phyloP scores from a whole-genome alignment of 129 eudicot genomes.

The Escallonia herrerae region DNA sequence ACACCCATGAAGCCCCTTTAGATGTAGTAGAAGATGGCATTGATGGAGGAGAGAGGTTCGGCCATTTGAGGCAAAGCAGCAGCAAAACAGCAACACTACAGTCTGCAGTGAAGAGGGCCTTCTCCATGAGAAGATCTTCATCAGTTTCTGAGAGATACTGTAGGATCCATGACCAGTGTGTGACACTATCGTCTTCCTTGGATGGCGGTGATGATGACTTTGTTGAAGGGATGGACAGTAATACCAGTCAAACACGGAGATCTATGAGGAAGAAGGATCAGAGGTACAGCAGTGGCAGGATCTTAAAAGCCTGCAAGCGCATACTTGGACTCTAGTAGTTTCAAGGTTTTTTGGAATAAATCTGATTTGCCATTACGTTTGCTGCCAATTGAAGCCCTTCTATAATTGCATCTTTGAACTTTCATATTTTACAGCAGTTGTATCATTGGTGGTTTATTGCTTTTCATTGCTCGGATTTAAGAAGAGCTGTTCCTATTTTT shows the following conservation, averaged over 20 bases:
- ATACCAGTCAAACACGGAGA: slow-evolving; percentile 15
- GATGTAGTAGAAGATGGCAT: slow-evolving; percentile 14
- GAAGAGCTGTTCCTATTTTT: no score
- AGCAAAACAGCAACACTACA: neutral
- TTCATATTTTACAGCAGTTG: no score
- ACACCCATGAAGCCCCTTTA: slow-evolving; percentile 9
- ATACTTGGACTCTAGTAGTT: slow-evolving; percentile 41
- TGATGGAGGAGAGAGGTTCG: slow-evolving; percentile 9
- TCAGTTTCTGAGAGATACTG: slow-evolving; percentile 72
- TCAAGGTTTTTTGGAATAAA: no score
- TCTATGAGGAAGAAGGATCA: slow-evolving; percentile 34
- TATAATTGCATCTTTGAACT: no score
- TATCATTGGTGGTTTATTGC: no score
- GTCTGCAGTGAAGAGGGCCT: slow-evolving; percentile 34
- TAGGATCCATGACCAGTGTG: slow-evolving; percentile 60
- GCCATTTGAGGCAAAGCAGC: slow-evolving; percentile 24
- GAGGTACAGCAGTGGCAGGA: slow-evolving; percentile 14
- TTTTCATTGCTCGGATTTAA: no score
- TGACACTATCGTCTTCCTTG: slow-evolving; percentile 14
- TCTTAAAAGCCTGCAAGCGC: slow-evolving; percentile 60
- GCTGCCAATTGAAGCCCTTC: no score
- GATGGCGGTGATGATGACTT: slow-evolving; percentile 20
- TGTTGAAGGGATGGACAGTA: neutral
- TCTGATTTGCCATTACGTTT: no score
- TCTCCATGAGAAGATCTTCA: slow-evolving; percentile 66